These are phyloP conservation scores for Avena atlantica DNA, from an alignment of 176 grass and related monocot species.

Conservation along the genomic window DNA sequence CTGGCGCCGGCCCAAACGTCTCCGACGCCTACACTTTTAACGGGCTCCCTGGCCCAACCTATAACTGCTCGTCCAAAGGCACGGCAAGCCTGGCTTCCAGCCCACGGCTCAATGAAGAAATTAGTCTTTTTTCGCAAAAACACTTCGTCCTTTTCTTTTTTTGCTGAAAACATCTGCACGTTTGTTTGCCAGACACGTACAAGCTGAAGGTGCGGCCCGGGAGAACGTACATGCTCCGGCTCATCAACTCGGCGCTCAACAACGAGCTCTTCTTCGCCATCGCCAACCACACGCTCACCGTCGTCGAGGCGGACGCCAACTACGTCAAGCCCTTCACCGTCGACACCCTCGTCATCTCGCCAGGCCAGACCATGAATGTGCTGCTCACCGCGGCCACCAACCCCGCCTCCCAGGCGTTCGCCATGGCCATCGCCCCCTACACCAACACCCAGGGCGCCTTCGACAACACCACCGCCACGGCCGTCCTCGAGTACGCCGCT, in stretches of 20 bases:
- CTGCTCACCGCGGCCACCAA: conserved; percentile 50
- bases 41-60: conserved; percentile 66
- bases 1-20: conserved; percentile 62
- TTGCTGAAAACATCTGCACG: not conserved
- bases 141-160: not conserved
- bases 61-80: conserved; percentile 77
- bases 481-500: conserved; percentile 59
- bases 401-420: conserved; percentile 37
- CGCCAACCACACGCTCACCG: conserved; percentile 78
- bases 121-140: not conserved
- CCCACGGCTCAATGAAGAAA: not conserved
- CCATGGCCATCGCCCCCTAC: conserved; percentile 71
- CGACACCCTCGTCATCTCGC: conserved; percentile 62
- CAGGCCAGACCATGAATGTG: conserved; percentile 80
- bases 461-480: conserved; percentile 76
- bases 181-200: conserved; percentile 56
- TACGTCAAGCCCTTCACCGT: conserved; percentile 69
- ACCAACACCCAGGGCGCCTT: conserved; percentile 60
- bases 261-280: conserved; percentile 86
- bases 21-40: conserved; percentile 81
- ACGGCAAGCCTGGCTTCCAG: not conserved
- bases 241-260: conserved; percentile 89
- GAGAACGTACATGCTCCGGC: conserved; percentile 72
- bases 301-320: conserved; percentile 76
- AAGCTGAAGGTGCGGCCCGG: conserved; percentile 68